These are phyloP conservation scores for Amanita muscaria DNA, from an alignment of 768 basidiomycete species.

Conservation along the genomic window DNA sequence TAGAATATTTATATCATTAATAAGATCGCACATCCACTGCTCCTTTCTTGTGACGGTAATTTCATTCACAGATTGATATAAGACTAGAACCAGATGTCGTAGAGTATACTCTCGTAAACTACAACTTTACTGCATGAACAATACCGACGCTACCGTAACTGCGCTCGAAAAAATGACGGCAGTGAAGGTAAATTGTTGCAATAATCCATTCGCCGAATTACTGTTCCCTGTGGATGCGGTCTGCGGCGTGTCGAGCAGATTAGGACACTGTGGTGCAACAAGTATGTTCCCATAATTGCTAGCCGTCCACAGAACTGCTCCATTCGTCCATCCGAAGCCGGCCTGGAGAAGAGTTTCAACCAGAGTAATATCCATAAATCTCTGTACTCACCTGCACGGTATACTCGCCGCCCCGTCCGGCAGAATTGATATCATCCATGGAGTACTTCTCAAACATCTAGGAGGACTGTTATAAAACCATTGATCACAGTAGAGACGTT, in stretches of 20 bases:
- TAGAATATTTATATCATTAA: constrained; percentile 26
- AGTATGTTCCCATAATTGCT: constrained; percentile 55
- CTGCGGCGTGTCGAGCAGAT: constrained; percentile 19
- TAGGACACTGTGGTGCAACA: constrained; percentile 56
- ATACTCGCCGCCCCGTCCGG: constrained; percentile 81
- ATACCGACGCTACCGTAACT: too few relatives aligned
- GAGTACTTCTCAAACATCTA: constrained; percentile 92
- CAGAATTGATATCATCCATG: constrained; percentile 64
- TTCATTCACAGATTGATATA: too few relatives aligned
- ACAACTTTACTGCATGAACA: not conserved
- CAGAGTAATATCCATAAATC: not conserved
- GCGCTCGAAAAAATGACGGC: too few relatives aligned
- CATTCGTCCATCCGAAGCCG: constrained; percentile 89
- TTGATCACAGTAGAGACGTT: not conserved
- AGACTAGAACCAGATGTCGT: too few relatives aligned
- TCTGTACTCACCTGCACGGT: constrained; percentile 55
- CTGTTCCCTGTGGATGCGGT: not conserved
- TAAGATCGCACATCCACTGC: constrained; percentile 22
- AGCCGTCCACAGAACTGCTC: constrained; percentile 68
- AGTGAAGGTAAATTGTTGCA: not conserved
- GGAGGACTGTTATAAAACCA: constrained; percentile 7
- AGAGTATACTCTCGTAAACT: too few relatives aligned
- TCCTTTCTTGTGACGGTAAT: not conserved
- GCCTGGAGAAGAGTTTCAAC: constrained; percentile 27
- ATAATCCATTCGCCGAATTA: not conserved